Conservation (phyloP, 805 yeast species). For the Yarrowia divulgata region DNA sequence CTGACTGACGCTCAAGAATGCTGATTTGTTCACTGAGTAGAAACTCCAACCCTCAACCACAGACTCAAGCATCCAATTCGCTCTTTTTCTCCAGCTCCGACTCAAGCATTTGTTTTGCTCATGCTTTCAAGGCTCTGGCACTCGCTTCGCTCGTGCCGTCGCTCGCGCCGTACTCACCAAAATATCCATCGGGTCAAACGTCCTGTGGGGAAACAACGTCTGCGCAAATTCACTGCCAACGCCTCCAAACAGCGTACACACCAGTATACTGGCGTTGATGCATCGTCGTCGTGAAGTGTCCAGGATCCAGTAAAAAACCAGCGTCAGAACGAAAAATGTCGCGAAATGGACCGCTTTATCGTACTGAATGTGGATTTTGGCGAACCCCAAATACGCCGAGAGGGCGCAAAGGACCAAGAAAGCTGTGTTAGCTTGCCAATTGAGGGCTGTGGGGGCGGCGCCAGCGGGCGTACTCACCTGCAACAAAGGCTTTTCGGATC, state of each 20-base stretch:
- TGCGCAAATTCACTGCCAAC: constrained; percentile 54
- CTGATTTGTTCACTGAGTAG: no score
- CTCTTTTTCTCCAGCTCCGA: no score
- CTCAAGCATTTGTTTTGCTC: background rate
- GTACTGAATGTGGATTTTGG: constrained; percentile 48
- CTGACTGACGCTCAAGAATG: no score
- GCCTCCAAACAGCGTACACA: constrained; percentile 51
- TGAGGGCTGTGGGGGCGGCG: background rate
- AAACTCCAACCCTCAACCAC: no score
- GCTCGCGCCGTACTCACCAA: constrained; percentile 40
- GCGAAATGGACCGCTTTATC: constrained; percentile 52
- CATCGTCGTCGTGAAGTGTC: constrained; percentile 52
- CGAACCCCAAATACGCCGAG: constrained; percentile 48
- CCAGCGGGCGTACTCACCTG: constrained; percentile 42
- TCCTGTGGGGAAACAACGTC: constrained; percentile 49
- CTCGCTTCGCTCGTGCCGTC: background rate
- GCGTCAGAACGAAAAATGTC: constrained; percentile 51
- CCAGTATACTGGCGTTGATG: constrained; percentile 49
- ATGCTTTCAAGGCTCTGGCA: no score
- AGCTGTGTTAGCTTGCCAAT: constrained; percentile 42
- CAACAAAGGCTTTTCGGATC: constrained; percentile 47
- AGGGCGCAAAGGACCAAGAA: constrained; percentile 44
- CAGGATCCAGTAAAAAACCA: constrained; percentile 54
- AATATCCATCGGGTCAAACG: constrained; percentile 52
- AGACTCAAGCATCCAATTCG: no score